Percentiles rank a stretch among this genome's conserved stretches.
These are phyloP conservation scores for Tetraselmis striata DNA, from an alignment of 139 green algal genomes.

Conservation along the genomic window DNA sequence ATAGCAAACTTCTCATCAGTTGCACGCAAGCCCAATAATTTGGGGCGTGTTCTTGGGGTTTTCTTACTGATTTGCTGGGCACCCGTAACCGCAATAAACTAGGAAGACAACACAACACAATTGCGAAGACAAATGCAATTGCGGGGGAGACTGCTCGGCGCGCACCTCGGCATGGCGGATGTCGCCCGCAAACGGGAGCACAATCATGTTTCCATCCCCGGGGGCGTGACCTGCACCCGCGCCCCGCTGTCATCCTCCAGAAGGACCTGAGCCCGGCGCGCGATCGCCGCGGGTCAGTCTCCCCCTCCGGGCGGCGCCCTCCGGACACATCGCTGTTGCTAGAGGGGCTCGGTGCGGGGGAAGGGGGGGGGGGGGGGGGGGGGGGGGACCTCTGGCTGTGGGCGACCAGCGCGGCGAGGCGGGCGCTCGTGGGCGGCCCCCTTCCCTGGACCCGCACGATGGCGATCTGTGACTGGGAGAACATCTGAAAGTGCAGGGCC, in stretches of 20 bases:
- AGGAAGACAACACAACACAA: no score
- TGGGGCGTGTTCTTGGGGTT: no score
- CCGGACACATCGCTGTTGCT: neutral
- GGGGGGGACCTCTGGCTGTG: neutral
- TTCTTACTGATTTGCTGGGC: no score
- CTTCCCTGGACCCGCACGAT: neutral
- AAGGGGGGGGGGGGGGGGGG: no score
- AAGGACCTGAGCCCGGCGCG: neutral
- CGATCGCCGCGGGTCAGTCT: neutral
- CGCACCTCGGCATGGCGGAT: neutral
- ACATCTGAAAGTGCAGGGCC: neutral
- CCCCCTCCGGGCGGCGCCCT: neutral
- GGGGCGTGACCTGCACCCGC: neutral
- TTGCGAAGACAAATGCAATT: no score
- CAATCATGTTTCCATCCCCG: neutral
- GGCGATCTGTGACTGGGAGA: neutral
- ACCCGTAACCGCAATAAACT: no score
- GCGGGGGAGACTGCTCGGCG: no score
- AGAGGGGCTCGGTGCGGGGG: no score
- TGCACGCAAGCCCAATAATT: no score
- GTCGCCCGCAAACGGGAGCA: neutral
- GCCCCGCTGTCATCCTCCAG: neutral
- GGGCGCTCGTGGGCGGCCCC: neutral
- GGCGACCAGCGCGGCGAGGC: neutral
- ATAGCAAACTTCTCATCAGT: no score